Conservation (phyloP, 2,329 filamentous ascomycete species). For the Drechslerella stenobrocha region DNA sequence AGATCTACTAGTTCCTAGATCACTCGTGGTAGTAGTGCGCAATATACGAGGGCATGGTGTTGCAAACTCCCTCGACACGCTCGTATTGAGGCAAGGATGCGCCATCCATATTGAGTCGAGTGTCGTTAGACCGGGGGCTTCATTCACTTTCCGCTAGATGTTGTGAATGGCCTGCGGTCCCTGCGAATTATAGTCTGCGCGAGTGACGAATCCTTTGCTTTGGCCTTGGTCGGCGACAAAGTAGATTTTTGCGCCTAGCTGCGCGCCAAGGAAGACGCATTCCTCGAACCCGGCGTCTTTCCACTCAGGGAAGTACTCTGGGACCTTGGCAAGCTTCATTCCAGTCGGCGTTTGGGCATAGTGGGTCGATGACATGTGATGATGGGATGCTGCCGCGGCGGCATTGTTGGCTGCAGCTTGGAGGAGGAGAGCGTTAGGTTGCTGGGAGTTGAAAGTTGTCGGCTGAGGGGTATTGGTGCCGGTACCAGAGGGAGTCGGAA, state of each 20-base stretch:
- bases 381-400: constrained; percentile 56
- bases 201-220: constrained; percentile 70
- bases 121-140: background rate
- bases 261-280: constrained; percentile 80
- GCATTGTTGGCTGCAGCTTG: constrained; percentile 77
- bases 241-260: constrained; percentile 77
- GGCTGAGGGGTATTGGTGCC: constrained; percentile 85
- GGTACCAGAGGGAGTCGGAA: constrained; percentile 86
- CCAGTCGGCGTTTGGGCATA: constrained; percentile 76
- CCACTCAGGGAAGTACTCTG: constrained; percentile 89
- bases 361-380: constrained; percentile 60
- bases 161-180: constrained; percentile 69
- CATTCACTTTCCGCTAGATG: constrained; percentile 34
- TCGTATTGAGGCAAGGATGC: background rate
- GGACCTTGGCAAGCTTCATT: constrained; percentile 75
- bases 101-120: constrained; percentile 2
- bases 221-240: constrained; percentile 70
- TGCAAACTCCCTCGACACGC: too few relatives aligned
- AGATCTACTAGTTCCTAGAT: background rate
- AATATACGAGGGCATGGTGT: too few relatives aligned
- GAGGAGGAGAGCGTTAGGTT: constrained; percentile 86
- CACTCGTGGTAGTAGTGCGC: background rate
- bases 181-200: constrained; percentile 69
- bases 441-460: constrained; percentile 60
- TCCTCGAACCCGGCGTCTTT: constrained; percentile 79